Evolutionary conservation across 306 rosid genomes (phyloP).

Genomic region (Canavalia ensiformis): DNA sequence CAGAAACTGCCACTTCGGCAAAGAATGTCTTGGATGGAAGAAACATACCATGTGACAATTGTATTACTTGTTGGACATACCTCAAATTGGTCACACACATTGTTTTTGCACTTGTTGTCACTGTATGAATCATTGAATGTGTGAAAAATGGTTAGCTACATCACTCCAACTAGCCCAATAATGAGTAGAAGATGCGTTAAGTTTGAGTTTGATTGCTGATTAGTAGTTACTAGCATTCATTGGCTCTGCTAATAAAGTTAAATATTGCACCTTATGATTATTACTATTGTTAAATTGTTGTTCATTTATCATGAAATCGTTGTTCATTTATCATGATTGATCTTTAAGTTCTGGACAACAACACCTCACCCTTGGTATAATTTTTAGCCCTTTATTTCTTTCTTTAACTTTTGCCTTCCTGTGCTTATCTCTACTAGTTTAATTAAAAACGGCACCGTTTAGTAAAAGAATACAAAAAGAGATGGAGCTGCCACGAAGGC

Average conservation of each 20-base stretch:
- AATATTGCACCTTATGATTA: not conserved
- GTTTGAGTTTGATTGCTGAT: constrained; percentile 19
- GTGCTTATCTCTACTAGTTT: not conserved
- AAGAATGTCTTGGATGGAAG: constrained; percentile 82
- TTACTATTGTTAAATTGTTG: not conserved
- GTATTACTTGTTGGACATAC: constrained; percentile 55
- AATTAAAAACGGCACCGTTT: not conserved
- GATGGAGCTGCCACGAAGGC: constrained; percentile 46
- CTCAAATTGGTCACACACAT: constrained; percentile 10
- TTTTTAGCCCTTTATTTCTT: not conserved
- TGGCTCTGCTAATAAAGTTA: not conserved
- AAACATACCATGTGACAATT: constrained; percentile 93
- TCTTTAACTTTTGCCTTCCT: not conserved
- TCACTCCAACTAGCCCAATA: constrained; percentile 18
- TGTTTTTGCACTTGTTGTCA: not conserved
- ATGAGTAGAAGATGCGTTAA: constrained; percentile 1
- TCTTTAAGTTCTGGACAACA: too few species aligned
- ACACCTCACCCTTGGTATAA: not conserved
- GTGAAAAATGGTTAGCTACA: constrained; percentile 29
- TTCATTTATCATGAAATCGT: too few species aligned
- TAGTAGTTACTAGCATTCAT: constrained; percentile 16
- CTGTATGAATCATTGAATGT: not conserved
- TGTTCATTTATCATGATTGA: too few species aligned
- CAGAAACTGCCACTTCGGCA: constrained; percentile 88
- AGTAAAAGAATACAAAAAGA: not conserved